Evolutionary conservation across 192 early-diverging fungal species (phyloP).

Genomic region (Gamsiella multidivaricata): DNA sequence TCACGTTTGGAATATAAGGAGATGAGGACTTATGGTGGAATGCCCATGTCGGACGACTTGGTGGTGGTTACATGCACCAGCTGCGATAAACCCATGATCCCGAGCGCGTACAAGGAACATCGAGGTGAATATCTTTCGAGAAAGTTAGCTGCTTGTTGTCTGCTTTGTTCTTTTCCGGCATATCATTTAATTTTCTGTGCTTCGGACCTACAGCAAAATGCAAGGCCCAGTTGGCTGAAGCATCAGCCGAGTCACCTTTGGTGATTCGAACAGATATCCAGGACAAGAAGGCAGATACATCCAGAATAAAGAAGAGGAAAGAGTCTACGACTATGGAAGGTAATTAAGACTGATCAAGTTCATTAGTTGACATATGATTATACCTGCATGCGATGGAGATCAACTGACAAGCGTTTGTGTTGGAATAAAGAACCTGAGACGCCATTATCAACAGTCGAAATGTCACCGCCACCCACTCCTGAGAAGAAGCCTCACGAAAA

Average conservation of each 20-base stretch:
- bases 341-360: too few species aligned
- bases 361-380: too few species aligned
- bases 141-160: too few species aligned
- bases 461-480: slow-evolving; percentile 44
- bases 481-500: slow-evolving; percentile 56
- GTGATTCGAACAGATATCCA: slow-evolving; percentile 28
- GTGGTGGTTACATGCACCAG: slow-evolving; percentile 73
- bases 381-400: not conserved
- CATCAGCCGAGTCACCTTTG: slow-evolving; percentile 9
- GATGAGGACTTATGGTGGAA: slow-evolving; percentile 63
- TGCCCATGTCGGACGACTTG: slow-evolving; percentile 71
- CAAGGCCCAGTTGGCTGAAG: slow-evolving; percentile 13
- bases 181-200: slow-evolving; percentile 12
- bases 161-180: not conserved
- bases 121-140: slow-evolving; percentile 59
- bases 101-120: slow-evolving; percentile 71
- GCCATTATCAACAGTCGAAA: slow-evolving; percentile 34
- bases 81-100: slow-evolving; percentile 73
- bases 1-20: slow-evolving; percentile 55
- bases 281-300: slow-evolving; percentile 38
- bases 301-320: slow-evolving; percentile 45
- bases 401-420: too few species aligned
- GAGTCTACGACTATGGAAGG: slow-evolving; percentile 36
- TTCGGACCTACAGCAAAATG: slow-evolving; percentile 29
- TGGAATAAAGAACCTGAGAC: slow-evolving; percentile 34